Evolutionary conservation across 2,329 filamentous ascomycete genomes (phyloP).

Genomic region (Didymella keratinophila): DNA sequence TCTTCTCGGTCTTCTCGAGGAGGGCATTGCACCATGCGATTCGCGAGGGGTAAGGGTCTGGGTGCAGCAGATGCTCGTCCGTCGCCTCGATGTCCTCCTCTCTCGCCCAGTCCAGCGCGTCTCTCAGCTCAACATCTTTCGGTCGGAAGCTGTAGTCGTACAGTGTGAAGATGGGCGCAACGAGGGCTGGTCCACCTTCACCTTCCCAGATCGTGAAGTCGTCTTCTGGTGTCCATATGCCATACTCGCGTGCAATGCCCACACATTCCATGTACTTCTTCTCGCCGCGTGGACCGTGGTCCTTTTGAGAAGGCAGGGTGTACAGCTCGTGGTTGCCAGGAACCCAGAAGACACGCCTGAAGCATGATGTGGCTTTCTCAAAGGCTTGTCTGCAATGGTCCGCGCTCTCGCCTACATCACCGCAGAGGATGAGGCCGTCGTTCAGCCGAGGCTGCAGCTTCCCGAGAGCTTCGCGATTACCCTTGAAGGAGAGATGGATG

Average conservation of each 20-base stretch:
- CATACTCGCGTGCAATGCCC: slow-evolving; percentile 60
- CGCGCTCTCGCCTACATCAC: slow-evolving; percentile 51
- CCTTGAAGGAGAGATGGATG: slow-evolving; percentile 57
- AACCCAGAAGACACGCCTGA: slow-evolving; percentile 62
- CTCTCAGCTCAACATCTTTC: slow-evolving; percentile 56
- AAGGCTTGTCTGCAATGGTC: slow-evolving; percentile 50
- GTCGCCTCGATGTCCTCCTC: slow-evolving; percentile 57
- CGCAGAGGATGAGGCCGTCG: slow-evolving; percentile 57
- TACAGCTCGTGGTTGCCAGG: slow-evolving; percentile 68
- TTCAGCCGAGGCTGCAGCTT: slow-evolving; percentile 51
- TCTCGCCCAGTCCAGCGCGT: slow-evolving; percentile 57
- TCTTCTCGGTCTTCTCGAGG: slow-evolving; percentile 51
- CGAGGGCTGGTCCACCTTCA: slow-evolving; percentile 57
- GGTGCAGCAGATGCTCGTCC: slow-evolving; percentile 56
- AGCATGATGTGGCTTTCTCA: slow-evolving; percentile 51
- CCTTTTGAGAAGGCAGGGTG: slow-evolving; percentile 55
- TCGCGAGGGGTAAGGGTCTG: slow-evolving; percentile 55
- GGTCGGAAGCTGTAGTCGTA: slow-evolving; percentile 69
- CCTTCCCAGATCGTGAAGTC: slow-evolving; percentile 63
- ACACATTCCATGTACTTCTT: slow-evolving; percentile 65
- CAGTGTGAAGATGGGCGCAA: slow-evolving; percentile 65
- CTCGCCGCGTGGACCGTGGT: slow-evolving; percentile 55
- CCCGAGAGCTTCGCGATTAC: slow-evolving; percentile 55
- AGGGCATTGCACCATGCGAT: slow-evolving; percentile 57
- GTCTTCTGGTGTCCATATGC: slow-evolving; percentile 65